Conservation (phyloP, 768 basidiomycete species). For the Lactarius akahatsu region DNA sequence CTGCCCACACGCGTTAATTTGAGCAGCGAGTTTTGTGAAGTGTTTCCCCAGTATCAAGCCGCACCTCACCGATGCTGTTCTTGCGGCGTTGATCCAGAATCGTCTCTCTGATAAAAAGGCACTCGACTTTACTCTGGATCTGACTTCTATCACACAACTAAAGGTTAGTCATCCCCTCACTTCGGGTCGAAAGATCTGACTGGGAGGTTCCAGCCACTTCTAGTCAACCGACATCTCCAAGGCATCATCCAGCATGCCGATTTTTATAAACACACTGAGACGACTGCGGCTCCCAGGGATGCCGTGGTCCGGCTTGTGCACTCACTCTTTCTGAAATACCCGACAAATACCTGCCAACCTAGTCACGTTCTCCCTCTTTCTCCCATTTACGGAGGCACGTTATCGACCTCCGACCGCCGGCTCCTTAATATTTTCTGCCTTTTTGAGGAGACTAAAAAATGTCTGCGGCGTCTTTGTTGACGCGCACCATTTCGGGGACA, state of each 20-base stretch:
- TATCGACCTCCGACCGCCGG: constrained; percentile 60
- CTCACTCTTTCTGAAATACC: constrained; percentile 71
- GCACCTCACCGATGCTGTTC: constrained; percentile 68
- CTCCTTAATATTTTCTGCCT: constrained; percentile 75
- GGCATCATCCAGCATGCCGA: constrained; percentile 67
- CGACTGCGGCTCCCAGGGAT: constrained; percentile 39
- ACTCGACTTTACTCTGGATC: constrained; percentile 34
- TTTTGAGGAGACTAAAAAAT: constrained; percentile 69
- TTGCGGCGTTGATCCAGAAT: constrained; percentile 61
- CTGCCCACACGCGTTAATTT: not conserved
- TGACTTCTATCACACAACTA: constrained; percentile 38
- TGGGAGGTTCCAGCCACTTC: constrained; percentile 48
- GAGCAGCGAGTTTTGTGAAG: constrained; percentile 30
- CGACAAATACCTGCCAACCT: constrained; percentile 80
- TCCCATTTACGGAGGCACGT: constrained; percentile 69
- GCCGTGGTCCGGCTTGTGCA: constrained; percentile 57
- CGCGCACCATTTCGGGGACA: constrained; percentile 47
- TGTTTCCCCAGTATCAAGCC: constrained; percentile 36
- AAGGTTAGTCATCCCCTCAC: constrained; percentile 52
- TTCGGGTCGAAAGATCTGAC: not conserved
- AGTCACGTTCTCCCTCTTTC: constrained; percentile 79
- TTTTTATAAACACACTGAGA: constrained; percentile 51
- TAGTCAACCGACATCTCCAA: constrained; percentile 77
- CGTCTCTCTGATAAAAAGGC: constrained; percentile 44
- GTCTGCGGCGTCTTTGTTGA: constrained; percentile 63